These are phyloP conservation scores for Mycena galopus DNA, from an alignment of 768 basidiomycete species.

Conservation along the genomic window DNA sequence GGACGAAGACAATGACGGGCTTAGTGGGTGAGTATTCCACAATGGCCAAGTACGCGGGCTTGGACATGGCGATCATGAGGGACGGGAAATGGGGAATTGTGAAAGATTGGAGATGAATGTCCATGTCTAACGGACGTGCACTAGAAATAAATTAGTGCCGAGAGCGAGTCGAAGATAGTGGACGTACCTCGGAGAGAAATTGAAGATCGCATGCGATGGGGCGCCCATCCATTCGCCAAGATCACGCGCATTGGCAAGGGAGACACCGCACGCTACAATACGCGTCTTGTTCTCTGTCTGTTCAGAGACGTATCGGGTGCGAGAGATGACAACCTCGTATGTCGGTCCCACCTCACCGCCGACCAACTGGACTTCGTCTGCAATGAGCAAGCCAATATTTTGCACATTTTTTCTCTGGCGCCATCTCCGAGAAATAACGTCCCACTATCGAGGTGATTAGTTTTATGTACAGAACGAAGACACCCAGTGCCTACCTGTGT, in stretches of 20 bases:
- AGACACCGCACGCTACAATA: slow-evolving; percentile 95
- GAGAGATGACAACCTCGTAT: slow-evolving; percentile 95
- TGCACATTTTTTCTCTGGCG: slow-evolving; percentile 97
- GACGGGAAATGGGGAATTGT: slow-evolving; percentile 98
- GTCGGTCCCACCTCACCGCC: slow-evolving; percentile 96
- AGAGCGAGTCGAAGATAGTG: not conserved
- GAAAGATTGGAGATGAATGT: slow-evolving; percentile 97
- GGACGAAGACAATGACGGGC: slow-evolving; percentile 94
- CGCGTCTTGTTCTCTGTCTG: slow-evolving; percentile 94
- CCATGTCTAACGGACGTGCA: slow-evolving; percentile 96
- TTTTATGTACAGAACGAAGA: not conserved
- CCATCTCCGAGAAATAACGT: slow-evolving; percentile 94
- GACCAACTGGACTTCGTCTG: slow-evolving; percentile 95
- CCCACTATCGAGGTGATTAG: slow-evolving; percentile 74
- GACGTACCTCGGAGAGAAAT: slow-evolving; percentile 90
- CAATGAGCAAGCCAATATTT: slow-evolving; percentile 91
- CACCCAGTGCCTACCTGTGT: slow-evolving; percentile 68
- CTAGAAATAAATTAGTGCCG: slow-evolving; percentile 52
- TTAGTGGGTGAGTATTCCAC: slow-evolving; percentile 87
- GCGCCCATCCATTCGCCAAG: slow-evolving; percentile 99
- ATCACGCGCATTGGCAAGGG: slow-evolving; percentile 95
- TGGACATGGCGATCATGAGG: slow-evolving; percentile 99
- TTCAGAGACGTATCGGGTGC: slow-evolving; percentile 96
- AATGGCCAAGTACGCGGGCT: slow-evolving; percentile 95
- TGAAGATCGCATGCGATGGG: slow-evolving; percentile 94